Evolutionary conservation across 148 eudicot genomes (phyloP).

Genomic region (Rhododendron henanense): DNA sequence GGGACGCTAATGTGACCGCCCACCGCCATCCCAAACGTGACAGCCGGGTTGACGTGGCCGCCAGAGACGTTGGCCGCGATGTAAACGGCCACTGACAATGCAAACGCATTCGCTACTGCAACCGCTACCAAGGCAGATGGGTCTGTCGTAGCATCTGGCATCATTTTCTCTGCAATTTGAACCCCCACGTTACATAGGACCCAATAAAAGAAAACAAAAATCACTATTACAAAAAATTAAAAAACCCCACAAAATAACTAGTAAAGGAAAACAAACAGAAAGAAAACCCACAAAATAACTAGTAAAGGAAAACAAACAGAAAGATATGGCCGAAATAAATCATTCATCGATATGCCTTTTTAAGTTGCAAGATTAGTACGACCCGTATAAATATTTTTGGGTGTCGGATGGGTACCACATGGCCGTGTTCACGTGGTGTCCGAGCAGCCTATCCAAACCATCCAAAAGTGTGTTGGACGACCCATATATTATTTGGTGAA

Average conservation of each 20-base stretch:
- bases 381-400: neutral
- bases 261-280: neutral
- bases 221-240: too few species aligned
- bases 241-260: neutral
- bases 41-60: slow-evolving; percentile 66
- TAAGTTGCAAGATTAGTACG: neutral
- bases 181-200: neutral
- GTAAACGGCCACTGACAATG: slow-evolving; percentile 52
- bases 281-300: neutral
- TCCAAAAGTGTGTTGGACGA: too few species aligned
- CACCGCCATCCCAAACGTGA: slow-evolving; percentile 60
- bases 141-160: slow-evolving; percentile 48
- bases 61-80: slow-evolving; percentile 47
- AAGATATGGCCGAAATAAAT: too few species aligned
- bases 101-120: slow-evolving; percentile 73
- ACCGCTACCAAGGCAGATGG: slow-evolving; percentile 48
- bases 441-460: too few species aligned
- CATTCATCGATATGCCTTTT: too few species aligned
- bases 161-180: slow-evolving; percentile 41
- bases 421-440: too few species aligned
- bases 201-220: neutral
- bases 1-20: slow-evolving; percentile 71
- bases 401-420: too few species aligned
- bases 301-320: neutral
- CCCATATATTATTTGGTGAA: too few species aligned